Evolutionary conservation across 306 rosid species (phyloP), one percentile per base, ranked within the genome.

Genomic region (Abrus precatorius): DNA sequence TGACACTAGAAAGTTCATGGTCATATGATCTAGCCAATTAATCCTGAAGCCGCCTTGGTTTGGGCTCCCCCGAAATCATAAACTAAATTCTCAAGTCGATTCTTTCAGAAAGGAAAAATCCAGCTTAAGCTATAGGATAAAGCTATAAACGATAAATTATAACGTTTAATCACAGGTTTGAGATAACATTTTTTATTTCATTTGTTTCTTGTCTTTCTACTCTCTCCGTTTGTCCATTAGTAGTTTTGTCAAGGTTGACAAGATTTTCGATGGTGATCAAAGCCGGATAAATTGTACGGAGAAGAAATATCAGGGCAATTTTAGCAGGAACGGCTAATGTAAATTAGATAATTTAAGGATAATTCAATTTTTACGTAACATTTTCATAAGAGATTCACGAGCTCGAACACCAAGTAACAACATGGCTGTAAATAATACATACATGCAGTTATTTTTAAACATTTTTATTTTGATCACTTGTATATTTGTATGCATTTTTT

Each of bases 41-140:
- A 38, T 71, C 28, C 38, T 60, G 53, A 69, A 5, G 14, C 44
- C 41, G 64, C 13, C 12, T 36, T 20, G 7, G 38, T 32, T 40
- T 29, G 32, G 66, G 2, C 38, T 47, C 61, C 45, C 65, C 28
- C 70, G 65, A 65, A 55, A 74, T 56, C 50, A 41, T 7, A 53
- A 52, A 55, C 69, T 9, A 14, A 52, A 70, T 48, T 64, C 61
- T 40, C 36, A 40, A 49, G 12, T 47, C 33, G 59, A 50, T 34
- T 63, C 7, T 64, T 64, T 33, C 34, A 29, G 3, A 47, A 56
- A 33, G 62, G 59, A 45, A 6, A 7, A 32, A 12, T 54, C 28
- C 63, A 75, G 33, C 47, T 80, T 72, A 43, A 14, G 55, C 27
- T 64, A 66, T 54, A 7, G 29, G 34, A 41, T 55, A 67, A 67